Percentiles rank a stretch among this genome's conserved stretches.
These are phyloP conservation scores for Geranomyces michiganensis DNA, from an alignment of 192 early-diverging fungal genomes.

Conservation along the genomic window DNA sequence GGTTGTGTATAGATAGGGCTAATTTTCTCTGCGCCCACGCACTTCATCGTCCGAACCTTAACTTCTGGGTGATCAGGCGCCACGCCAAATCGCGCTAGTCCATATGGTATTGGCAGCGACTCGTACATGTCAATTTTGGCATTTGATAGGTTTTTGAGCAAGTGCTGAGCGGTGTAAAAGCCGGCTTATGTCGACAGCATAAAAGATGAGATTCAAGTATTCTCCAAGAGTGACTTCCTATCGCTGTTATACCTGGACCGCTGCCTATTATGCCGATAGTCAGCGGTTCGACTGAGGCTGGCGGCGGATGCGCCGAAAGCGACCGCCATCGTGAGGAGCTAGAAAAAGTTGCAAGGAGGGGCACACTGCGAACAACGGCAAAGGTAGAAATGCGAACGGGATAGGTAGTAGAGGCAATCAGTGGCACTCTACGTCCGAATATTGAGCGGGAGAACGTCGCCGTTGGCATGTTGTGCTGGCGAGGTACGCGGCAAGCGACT, in stretches of 20 bases:
- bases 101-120: constrained; percentile 80
- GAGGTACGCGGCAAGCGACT: too few relatives aligned
- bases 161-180: constrained; percentile 84
- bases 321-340: background rate
- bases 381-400: too few relatives aligned
- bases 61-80: constrained; percentile 98
- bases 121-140: constrained; percentile 83
- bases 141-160: constrained; percentile 65
- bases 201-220: background rate
- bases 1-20: too few relatives aligned
- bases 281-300: constrained; percentile 13
- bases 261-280: constrained; percentile 35
- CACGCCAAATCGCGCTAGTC: constrained; percentile 91
- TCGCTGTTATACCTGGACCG: constrained; percentile 27
- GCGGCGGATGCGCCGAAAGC: constrained; percentile 14
- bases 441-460: too few relatives aligned
- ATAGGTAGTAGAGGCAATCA: too few relatives aligned
- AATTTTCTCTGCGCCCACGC: too few relatives aligned
- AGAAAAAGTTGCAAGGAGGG: background rate
- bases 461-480: too few relatives aligned
- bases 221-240: background rate
- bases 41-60: constrained; percentile 57
- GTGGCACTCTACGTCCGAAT: too few relatives aligned
- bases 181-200: constrained; percentile 57
- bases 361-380: too few relatives aligned